Base-by-base conservation (phyloP, 2,329 filamentous ascomycete species). In the Fusarium floridanum region DNA sequence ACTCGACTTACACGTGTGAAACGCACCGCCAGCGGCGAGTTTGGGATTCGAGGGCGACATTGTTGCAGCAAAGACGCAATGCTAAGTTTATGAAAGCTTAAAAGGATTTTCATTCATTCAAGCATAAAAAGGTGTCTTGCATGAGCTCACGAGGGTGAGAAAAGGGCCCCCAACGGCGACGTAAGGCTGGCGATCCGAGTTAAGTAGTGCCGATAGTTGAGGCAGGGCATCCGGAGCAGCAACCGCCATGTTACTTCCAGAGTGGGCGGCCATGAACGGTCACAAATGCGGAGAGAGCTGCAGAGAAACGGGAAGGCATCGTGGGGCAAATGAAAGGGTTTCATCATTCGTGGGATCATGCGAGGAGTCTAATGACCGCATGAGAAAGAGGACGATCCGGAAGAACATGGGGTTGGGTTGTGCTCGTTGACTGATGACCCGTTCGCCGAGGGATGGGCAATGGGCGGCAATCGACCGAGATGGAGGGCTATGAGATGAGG, bases 21-120 rank as follows among this genome's bases (percentile, higher is more conserved):
- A 78, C 85, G 86, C 79, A 87, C 77, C 75, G 43, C 67, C 75
- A 39, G 71, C 85, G 29, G 85, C 84, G 68, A 86, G 83, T 77
- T 86, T 82, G 17, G 86, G 82, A 74, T 86, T 85, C 64, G 85
- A 83, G 48, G 86, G 87, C 73, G 79, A 79, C 78, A 80, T 82
- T 67, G 71, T 71, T 55, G 67, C 66, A 73, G 59, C 61, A 67
- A 53, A 73, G 66, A 57, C 64, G 70, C 66, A 32, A 60, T 60
- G 66, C 61, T 72, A 68, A 56, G 68, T 16, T 36, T 59, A 59
- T 59, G 56, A 39, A 59, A 41, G 36, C 56, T 39, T 59, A 16
- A 39, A 59, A 59, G 36, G 56, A 59, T 59, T 59, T 48, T 36
- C 32, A 22, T 59, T 56, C 53, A 36, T 56, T 34, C 34, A 59